phyloP scores from a whole-genome alignment of 2,329 filamentous ascomycete species.

The Ceratocystis diversiconidia region DNA sequence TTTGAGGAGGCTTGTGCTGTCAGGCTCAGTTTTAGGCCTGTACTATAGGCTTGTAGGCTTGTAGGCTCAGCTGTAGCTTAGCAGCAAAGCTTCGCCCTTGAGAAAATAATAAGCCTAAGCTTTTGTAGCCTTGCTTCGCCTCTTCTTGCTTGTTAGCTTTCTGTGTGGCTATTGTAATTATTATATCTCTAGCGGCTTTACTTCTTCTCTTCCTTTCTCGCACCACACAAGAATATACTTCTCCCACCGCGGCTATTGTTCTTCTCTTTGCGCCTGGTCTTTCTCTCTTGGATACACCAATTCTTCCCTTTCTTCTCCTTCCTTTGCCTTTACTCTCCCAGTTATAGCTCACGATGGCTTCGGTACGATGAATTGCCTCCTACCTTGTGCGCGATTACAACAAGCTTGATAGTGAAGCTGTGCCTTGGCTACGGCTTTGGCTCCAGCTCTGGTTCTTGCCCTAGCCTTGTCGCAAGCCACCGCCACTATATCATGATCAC shows the following conservation, averaged over 20 bases:
- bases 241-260: background rate
- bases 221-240: no score
- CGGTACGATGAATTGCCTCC: constrained; percentile 13
- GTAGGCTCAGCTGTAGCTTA: background rate
- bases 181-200: background rate
- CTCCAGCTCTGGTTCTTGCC: background rate
- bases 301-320: background rate
- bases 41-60: no score
- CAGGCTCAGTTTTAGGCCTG: no score
- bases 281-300: background rate
- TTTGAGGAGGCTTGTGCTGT: background rate
- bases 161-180: background rate
- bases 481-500: background rate
- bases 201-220: background rate
- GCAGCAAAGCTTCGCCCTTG: background rate
- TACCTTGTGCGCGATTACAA: background rate
- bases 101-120: constrained; percentile 1
- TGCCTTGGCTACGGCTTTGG: background rate
- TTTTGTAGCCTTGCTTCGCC: constrained; percentile 5
- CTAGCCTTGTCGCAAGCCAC: constrained; percentile 3
- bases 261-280: background rate
- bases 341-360: constrained; percentile 14
- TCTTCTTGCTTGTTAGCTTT: background rate
- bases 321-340: background rate
- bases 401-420: background rate